A percentile compares a stretch with the other conserved stretches of the same genome.
Conservation (phyloP, 352 stramenopile species). For the Globisporangium carolinianum region DNA sequence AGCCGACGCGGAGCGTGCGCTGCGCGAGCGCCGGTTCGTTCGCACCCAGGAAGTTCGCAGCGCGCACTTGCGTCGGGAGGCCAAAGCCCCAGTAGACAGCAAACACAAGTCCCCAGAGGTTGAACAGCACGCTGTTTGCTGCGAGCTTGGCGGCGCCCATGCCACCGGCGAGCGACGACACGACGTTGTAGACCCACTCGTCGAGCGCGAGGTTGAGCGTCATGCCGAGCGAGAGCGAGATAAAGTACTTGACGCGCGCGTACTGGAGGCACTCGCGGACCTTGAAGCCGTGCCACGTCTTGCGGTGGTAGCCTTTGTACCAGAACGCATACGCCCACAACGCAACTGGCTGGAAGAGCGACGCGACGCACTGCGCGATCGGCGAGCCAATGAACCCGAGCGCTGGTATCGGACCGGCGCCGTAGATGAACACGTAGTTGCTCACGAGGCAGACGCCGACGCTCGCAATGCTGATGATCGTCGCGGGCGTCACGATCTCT, state of each 20-base stretch:
- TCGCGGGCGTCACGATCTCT: slow-evolving; percentile 74
- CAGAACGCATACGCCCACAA: slow-evolving; percentile 65
- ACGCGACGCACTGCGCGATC: slow-evolving; percentile 59
- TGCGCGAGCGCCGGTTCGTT: slow-evolving; percentile 51
- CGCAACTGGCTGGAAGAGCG: slow-evolving; percentile 67
- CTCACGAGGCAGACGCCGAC: slow-evolving; percentile 55
- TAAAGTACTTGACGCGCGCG: slow-evolving; percentile 60
- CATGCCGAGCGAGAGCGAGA: slow-evolving; percentile 62
- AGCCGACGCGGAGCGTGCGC: slow-evolving; percentile 53
- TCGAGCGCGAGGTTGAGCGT: slow-evolving; percentile 72
- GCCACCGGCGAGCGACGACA: slow-evolving; percentile 59
- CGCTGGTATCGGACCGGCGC: slow-evolving; percentile 42
- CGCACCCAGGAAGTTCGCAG: slow-evolving; percentile 67
- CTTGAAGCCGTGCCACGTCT: slow-evolving; percentile 72
- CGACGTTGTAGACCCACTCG: slow-evolving; percentile 77
- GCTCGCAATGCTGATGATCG: slow-evolving; percentile 65
- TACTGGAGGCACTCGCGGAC: slow-evolving; percentile 42
- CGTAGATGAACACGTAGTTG: slow-evolving; percentile 83
- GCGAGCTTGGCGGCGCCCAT: slow-evolving; percentile 58
- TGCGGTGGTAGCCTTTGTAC: slow-evolving; percentile 77
- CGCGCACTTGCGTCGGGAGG: slow-evolving; percentile 67
- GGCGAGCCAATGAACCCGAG: slow-evolving; percentile 71
- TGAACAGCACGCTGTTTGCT: slow-evolving; percentile 79
- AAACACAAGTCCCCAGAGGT: slow-evolving; percentile 78
- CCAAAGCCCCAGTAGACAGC: slow-evolving; percentile 83